Evolutionary conservation across 2,329 filamentous ascomycete genomes (phyloP), one percentile per base, ranked within the genome.

Genomic region (Phialemonium atrogriseum): DNA sequence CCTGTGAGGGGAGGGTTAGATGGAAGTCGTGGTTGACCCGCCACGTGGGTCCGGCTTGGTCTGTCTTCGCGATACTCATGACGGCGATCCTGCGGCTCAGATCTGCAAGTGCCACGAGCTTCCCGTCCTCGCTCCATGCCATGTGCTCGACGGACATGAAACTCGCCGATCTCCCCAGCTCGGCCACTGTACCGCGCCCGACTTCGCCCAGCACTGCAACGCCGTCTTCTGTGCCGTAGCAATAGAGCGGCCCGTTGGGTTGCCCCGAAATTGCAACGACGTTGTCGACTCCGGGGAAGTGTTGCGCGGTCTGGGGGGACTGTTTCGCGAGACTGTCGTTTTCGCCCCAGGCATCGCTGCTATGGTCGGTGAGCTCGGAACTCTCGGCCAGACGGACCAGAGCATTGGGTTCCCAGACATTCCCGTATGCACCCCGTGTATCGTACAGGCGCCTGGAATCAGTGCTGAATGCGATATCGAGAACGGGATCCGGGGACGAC

Each of bases 341-440:
- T 10, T 33, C 30, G n/a, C n/a, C n/a, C n/a, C n/a, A n/a, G 7
- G 12, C 15, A 10, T 28, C 30, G 10, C 27, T 37, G 27, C 12
- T 34, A 16, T 31, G 18, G 10, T 34, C 35, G 5, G 35, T 11
- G 11, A n/a, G 23, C 3, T 47, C 42, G 1, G 34, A 11, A 12
- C 16, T 28, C 15, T 46, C 42, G 1, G 34, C 30, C 16, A 46
- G 31, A 2, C 35, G 25, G 14, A 42, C 24, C 10, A 50, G 36
- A 5, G 21, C 25, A 21, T 44, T 39, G 9, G 46, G 45, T 24
- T 49, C 42, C 48, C 48, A 51, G 7, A 46, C 39, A 17, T 39
- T 49, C 28, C 44, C 41, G 11, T 33, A 35, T 5, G 22, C 24
- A 6, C 36, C 34, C 11, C 43, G 27, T 2, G 43, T 20, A 14